Evolutionary conservation across 2,329 filamentous ascomycete species (phyloP), one percentile per base, ranked within the genome.

Genomic region (Dactylellina leptospora): DNA sequence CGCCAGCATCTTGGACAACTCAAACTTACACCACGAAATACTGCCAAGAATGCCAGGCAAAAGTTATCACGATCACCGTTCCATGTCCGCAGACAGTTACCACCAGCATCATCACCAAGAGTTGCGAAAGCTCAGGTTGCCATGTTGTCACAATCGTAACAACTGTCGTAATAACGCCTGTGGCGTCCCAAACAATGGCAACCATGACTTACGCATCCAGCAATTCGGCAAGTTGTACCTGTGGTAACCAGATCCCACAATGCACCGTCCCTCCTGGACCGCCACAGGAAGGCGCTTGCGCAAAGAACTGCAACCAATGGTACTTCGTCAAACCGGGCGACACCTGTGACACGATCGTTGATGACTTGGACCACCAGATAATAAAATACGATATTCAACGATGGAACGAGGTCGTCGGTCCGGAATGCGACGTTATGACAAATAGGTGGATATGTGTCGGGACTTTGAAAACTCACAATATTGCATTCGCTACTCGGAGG

Each of bases 281-380:
- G 20, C 53, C 47, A 6, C 50, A 64, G 33, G 45, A 25, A 2
- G 48, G 48, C 1, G 16, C 20, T 3, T 40, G 55, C 28, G 30
- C 51, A 25, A 9, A 36, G 8, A 38, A n/a, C 2, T 72, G 68
- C 38, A 72, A 72, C 36, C 68, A 72, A 51, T 72, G 68, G 68
- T 60, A 72, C 10, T 22, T 40, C 2, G 50, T 72, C n/a, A 40
- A 64, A 36, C 11, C 38, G 9, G 53, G 51, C 4, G 68, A 72
- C 20, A 64, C 36, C 25, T 72, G 68, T 33, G n/a, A 50, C 0
- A 45, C 1, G 2, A 56, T 64, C 22, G 60, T 20, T 23, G 11
- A 38, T 10, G 27, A 8, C 25, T 33, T 50, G 18, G 9, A 58
- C 22, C 1, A 55, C 27, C 36, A 44, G 16, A 20, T 58, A 4